Conservation (phyloP, 331 rosid genomes). For the Stylosanthes scabra region DNA sequence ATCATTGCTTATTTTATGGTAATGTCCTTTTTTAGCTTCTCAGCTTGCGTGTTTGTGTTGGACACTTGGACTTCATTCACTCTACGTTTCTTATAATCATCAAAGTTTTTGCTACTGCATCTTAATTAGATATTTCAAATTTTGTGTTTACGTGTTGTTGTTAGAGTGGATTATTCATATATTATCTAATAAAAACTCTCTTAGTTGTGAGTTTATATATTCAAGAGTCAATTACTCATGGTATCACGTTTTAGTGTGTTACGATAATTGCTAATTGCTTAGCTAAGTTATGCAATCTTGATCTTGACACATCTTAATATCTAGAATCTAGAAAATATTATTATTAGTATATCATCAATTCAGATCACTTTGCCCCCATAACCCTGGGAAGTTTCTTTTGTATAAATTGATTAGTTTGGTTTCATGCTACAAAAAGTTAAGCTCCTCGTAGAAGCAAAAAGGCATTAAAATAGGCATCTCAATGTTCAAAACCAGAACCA, state of each 20-base stretch:
- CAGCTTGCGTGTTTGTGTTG: constrained; percentile 27
- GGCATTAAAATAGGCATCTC: constrained; percentile 1
- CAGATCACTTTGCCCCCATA: constrained; percentile 1
- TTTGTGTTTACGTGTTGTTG: constrained; percentile 34
- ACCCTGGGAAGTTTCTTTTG: not conserved
- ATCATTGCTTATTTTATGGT: not conserved
- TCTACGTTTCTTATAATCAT: constrained; percentile 7
- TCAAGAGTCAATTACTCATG: constrained; percentile 14
- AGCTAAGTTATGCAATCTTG: not conserved
- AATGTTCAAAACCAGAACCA: not conserved
- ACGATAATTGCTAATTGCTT: not conserved
- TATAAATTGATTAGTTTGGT: constrained; percentile 1
- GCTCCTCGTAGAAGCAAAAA: constrained; percentile 29
- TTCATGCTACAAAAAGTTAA: constrained; percentile 10
- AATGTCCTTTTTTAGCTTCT: not conserved
- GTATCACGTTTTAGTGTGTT: constrained; percentile 10
- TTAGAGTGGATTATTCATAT: not conserved
- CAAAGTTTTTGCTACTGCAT: constrained; percentile 11
- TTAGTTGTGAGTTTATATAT: constrained; percentile 21
- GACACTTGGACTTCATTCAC: constrained; percentile 27
- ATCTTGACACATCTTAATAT: not conserved
- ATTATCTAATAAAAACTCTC: not conserved
- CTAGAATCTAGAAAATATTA: not conserved
- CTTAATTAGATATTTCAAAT: not conserved
- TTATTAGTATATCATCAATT: too few species aligned